Percentiles rank a stretch among this genome's conserved stretches.
phyloP scores from a whole-genome alignment of 2,329 filamentous ascomycete species.

The Neurospora sp. region DNA sequence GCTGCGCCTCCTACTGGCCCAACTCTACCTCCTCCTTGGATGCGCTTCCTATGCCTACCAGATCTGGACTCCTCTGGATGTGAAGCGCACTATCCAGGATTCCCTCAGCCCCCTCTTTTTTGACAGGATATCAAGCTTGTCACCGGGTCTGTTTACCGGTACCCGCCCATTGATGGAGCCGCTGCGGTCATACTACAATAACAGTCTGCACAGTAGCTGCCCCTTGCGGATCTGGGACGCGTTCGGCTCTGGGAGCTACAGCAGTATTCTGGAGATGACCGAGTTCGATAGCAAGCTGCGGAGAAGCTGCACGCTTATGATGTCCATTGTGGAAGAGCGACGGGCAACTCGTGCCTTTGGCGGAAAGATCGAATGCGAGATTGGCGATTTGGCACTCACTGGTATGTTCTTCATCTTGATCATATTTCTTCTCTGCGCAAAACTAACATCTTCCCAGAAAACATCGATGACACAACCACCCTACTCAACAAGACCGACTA shows the following conservation, averaged over 20 bases:
- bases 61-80: constrained; percentile 40
- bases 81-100: constrained; percentile 50
- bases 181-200: constrained; percentile 35
- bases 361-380: constrained; percentile 26
- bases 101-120: constrained; percentile 44
- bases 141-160: constrained; percentile 33
- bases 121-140: constrained; percentile 43
- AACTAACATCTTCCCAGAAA: constrained; percentile 22
- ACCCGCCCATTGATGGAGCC: constrained; percentile 29
- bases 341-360: constrained; percentile 35
- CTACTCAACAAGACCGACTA: constrained; percentile 41
- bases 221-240: constrained; percentile 37
- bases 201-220: constrained; percentile 28
- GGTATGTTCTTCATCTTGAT: constrained; percentile 28
- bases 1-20: constrained; percentile 40
- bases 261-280: constrained; percentile 38
- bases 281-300: constrained; percentile 34
- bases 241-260: constrained; percentile 40
- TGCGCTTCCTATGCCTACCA: constrained; percentile 36
- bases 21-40: constrained; percentile 42
- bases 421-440: background rate
- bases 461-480: constrained; percentile 28
- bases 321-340: constrained; percentile 42
- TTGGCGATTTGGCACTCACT: constrained; percentile 35
- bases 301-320: constrained; percentile 40